Percentiles rank a stretch among this genome's conserved stretches.
Conservation (phyloP, 1,139 yeast genomes). For the Pichia inconspicua region DNA sequence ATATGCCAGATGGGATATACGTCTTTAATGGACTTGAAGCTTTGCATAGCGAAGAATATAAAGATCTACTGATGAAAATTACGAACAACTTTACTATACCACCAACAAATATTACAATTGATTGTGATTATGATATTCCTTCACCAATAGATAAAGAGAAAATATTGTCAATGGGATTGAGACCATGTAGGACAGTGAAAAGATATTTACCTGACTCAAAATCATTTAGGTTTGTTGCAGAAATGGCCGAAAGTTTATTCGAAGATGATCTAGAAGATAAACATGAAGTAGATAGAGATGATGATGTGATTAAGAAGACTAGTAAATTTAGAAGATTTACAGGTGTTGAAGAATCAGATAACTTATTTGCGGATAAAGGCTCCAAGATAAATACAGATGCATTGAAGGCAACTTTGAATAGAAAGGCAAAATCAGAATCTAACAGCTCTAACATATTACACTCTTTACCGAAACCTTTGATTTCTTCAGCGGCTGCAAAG, state of each 20-base stretch:
- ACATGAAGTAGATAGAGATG: neutral
- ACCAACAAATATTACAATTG: constrained; percentile 30
- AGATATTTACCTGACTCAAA: constrained; percentile 32
- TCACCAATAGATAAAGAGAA: constrained; percentile 35
- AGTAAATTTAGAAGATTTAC: neutral
- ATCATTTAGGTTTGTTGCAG: constrained; percentile 22
- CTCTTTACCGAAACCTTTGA: constrained; percentile 32
- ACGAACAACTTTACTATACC: constrained; percentile 29
- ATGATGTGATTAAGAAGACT: neutral
- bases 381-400: neutral
- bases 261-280: neutral
- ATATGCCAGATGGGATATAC: constrained; percentile 30
- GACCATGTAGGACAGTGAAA: constrained; percentile 31
- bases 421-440: constrained; percentile 2
- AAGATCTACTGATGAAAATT: constrained; percentile 20
- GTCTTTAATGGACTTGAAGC: constrained; percentile 36
- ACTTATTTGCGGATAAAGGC: neutral
- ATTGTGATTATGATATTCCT: constrained; percentile 35
- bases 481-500: constrained; percentile 32
- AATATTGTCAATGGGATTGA: constrained; percentile 33
- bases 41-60: constrained; percentile 27
- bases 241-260: constrained; percentile 11
- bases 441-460: constrained; percentile 2
- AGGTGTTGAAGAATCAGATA: neutral
- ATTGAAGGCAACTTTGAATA: neutral